These are phyloP conservation scores for Fusarium newnesense DNA, from an alignment of 2,329 filamentous ascomycete species.

Conservation along the genomic window DNA sequence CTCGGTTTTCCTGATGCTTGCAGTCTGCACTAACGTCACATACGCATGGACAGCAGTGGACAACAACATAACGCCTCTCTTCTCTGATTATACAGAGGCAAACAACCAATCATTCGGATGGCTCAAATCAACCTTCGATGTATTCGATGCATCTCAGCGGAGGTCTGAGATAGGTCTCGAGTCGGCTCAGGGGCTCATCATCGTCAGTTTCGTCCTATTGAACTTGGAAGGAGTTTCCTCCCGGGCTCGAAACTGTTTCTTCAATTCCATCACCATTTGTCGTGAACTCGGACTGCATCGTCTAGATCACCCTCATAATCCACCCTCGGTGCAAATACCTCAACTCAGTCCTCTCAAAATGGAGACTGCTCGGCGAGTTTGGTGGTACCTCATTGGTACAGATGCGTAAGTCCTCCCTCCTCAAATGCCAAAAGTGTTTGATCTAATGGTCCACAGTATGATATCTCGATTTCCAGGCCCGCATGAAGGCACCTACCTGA, in stretches of 20 bases:
- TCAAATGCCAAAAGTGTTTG: too few species aligned
- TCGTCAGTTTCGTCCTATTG: slow-evolving; percentile 52
- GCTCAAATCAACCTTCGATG: slow-evolving; percentile 49
- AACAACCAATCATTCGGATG: slow-evolving; percentile 46
- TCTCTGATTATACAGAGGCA: slow-evolving; percentile 42
- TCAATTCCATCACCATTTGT: slow-evolving; percentile 30
- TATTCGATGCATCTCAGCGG: slow-evolving; percentile 50
- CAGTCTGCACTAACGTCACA: slow-evolving; percentile 46
- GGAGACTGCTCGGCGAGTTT: slow-evolving; percentile 55
- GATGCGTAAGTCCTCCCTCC: slow-evolving; percentile 49
- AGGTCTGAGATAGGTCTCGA: slow-evolving; percentile 47
- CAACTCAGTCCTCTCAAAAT: slow-evolving; percentile 41
- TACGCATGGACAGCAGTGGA: slow-evolving; percentile 46
- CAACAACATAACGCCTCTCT: slow-evolving; percentile 44
- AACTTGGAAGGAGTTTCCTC: slow-evolving; percentile 47
- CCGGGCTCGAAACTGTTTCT: slow-evolving; percentile 26
- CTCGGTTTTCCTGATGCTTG: slow-evolving; percentile 43
- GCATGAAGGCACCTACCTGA: slow-evolving; percentile 49
- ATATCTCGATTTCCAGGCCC: slow-evolving; percentile 50
- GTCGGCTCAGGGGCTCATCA: slow-evolving; percentile 50
- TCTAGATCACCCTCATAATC: slow-evolving; percentile 48
- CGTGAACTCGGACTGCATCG: slow-evolving; percentile 51
- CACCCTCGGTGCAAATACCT: slow-evolving; percentile 29
- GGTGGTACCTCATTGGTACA: slow-evolving; percentile 56
- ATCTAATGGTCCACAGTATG: slow-evolving; percentile 45